Percentiles rank a stretch among this genome's conserved stretches.
phyloP scores from a whole-genome alignment of 768 basidiomycete species.

The Chalciporus pseudorubinellus region DNA sequence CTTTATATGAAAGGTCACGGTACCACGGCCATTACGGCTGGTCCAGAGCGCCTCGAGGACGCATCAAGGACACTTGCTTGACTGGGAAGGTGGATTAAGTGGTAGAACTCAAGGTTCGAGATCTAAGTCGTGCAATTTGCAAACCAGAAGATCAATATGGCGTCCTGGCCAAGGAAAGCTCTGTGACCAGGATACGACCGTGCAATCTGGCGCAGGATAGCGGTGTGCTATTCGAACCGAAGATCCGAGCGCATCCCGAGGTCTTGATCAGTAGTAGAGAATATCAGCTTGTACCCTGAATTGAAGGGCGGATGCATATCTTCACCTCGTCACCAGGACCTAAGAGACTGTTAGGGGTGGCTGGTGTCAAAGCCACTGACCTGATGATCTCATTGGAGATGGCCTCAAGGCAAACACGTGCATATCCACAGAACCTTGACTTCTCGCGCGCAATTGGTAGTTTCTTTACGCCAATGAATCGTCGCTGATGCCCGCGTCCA shows the following conservation, averaged over 20 bases:
- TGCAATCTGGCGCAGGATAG: constrained; percentile 9
- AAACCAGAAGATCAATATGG: constrained; percentile 15
- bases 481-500: neutral
- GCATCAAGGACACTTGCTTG: constrained; percentile 19
- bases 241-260: neutral
- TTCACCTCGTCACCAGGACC: constrained; percentile 1
- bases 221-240: constrained; percentile 23
- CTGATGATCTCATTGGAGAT: neutral
- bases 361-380: neutral
- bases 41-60: constrained; percentile 29
- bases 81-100: constrained; percentile 15
- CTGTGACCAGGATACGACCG: constrained; percentile 1
- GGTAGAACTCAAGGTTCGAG: constrained; percentile 10
- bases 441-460: neutral
- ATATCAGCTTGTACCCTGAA: neutral
- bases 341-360: constrained; percentile 13
- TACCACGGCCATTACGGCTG: constrained; percentile 18
- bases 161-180: constrained; percentile 4
- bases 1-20: constrained; percentile 26
- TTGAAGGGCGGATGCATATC: neutral
- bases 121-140: constrained; percentile 21
- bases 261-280: neutral
- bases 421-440: neutral
- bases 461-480: constrained; percentile 3
- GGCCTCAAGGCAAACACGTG: constrained; percentile 25